Conservation (phyloP, 768 basidiomycete species). For the Guyanaporus albipodus region DNA sequence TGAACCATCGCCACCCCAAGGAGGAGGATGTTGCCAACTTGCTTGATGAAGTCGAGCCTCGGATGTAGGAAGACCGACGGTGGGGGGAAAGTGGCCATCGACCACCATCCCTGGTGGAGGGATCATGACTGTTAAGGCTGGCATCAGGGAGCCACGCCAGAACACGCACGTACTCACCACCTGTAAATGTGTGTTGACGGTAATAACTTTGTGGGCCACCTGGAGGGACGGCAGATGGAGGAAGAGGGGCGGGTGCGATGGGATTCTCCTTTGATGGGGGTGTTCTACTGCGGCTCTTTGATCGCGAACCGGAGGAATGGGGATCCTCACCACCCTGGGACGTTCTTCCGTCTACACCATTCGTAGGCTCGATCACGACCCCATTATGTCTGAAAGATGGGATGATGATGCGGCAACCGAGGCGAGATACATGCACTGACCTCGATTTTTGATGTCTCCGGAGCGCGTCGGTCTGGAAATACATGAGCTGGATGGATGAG, state of each 20-base stretch:
- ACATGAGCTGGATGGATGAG: slow-evolving; percentile 16
- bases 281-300: slow-evolving; percentile 49
- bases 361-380: slow-evolving; percentile 53
- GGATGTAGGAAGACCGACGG: slow-evolving; percentile 49
- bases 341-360: slow-evolving; percentile 18
- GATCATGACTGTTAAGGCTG: slow-evolving; percentile 36
- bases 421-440: slow-evolving; percentile 34
- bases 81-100: slow-evolving; percentile 41
- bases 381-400: slow-evolving; percentile 52
- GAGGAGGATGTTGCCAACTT: slow-evolving; percentile 40
- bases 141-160: not conserved
- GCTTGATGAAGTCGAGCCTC: slow-evolving; percentile 44
- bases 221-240: slow-evolving; percentile 32
- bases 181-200: slow-evolving; percentile 54
- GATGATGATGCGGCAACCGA: slow-evolving; percentile 1
- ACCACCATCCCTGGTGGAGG: slow-evolving; percentile 39
- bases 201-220: slow-evolving; percentile 56
- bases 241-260: slow-evolving; percentile 31
- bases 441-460: slow-evolving; percentile 77
- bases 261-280: slow-evolving; percentile 43
- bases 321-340: slow-evolving; percentile 22
- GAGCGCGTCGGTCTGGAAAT: slow-evolving; percentile 69
- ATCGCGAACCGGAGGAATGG: slow-evolving; percentile 40
- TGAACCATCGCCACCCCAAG: slow-evolving; percentile 34
- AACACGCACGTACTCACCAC: slow-evolving; percentile 31